phyloP scores from a whole-genome alignment of 2,329 filamentous ascomycete genomes.

The Dissoconium aciculare region DNA sequence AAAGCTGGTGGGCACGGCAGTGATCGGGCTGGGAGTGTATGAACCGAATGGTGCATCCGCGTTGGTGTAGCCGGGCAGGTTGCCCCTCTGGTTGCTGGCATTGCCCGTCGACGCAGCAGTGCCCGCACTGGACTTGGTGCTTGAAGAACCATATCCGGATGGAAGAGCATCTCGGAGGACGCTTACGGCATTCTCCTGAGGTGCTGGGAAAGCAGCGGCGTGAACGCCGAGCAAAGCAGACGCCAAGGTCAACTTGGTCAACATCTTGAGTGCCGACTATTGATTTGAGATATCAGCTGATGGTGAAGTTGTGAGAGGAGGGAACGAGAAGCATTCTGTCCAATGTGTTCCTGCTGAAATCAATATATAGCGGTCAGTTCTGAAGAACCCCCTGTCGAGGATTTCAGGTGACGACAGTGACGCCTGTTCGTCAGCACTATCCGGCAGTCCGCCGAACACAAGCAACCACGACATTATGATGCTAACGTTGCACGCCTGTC shows the following conservation, averaged over 20 bases:
- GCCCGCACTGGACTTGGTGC: neutral
- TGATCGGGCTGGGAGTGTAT: conserved; percentile 22
- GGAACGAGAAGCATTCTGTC: too few species aligned
- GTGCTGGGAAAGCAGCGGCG: conserved; percentile 24
- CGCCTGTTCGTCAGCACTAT: too few species aligned
- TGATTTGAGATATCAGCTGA: too few species aligned
- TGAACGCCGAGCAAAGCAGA: conserved; percentile 23
- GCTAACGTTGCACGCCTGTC: too few species aligned
- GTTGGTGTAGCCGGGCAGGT: conserved; percentile 30
- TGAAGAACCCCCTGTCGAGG: too few species aligned
- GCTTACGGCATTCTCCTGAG: conserved; percentile 5
- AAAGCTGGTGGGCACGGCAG: conserved; percentile 28
- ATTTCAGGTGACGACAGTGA: too few species aligned
- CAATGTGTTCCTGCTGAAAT: too few species aligned
- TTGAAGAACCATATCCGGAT: conserved; percentile 1
- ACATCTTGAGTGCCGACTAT: too few species aligned
- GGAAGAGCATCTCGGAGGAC: neutral
- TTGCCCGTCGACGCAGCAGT: conserved; percentile 2
- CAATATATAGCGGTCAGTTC: too few species aligned
- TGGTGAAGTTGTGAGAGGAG: too few species aligned
- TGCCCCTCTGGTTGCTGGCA: conserved; percentile 13
- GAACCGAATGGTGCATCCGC: conserved; percentile 30
- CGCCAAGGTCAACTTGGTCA: conserved; percentile 22
- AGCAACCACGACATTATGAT: too few species aligned
- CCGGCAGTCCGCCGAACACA: too few species aligned